Conservation (phyloP, 225 moss, liverwort and hornwort genomes). For the Bryum argenteum region DNA sequence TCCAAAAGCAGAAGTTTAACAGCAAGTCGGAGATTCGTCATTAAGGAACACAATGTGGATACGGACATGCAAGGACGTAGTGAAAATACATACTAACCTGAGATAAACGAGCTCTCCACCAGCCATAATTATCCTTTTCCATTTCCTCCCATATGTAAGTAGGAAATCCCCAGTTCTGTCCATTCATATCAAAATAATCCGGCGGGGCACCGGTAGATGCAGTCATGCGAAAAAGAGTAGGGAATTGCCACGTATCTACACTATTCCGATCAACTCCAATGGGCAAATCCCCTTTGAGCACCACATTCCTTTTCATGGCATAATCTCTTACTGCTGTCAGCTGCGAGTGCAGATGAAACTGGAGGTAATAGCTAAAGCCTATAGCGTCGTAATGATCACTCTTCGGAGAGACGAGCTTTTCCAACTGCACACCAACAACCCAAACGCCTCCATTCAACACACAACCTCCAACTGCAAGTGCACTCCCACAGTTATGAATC, state of each 20-base stretch:
- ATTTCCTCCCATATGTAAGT: conserved; percentile 97
- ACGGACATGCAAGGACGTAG: background rate
- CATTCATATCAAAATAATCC: conserved; percentile 81
- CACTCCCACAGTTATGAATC: background rate
- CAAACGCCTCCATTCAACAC: conserved; percentile 5
- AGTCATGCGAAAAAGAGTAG: conserved; percentile 83
- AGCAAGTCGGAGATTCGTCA: background rate
- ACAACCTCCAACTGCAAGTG: background rate
- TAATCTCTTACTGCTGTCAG: conserved; percentile 75
- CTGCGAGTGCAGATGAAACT: conserved; percentile 88
- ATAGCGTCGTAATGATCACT: conserved; percentile 63
- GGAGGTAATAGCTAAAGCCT: conserved; percentile 75
- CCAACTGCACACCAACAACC: conserved; percentile 56
- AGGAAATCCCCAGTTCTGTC: conserved; percentile 97
- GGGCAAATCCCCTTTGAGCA: conserved; percentile 90
- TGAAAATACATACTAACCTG: conserved; percentile 59
- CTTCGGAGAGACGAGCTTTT: conserved; percentile 58
- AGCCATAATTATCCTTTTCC: conserved; percentile 86
- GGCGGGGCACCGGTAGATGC: conserved; percentile 94
- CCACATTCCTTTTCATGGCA: conserved; percentile 71
- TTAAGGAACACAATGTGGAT: background rate
- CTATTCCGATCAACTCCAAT: conserved; percentile 92
- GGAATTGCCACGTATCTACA: conserved; percentile 90
- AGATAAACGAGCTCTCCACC: conserved; percentile 91
- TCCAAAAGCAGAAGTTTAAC: background rate